Conservation (phyloP, 257 asterid genomes). For the Voacanga thouarsii region DNA sequence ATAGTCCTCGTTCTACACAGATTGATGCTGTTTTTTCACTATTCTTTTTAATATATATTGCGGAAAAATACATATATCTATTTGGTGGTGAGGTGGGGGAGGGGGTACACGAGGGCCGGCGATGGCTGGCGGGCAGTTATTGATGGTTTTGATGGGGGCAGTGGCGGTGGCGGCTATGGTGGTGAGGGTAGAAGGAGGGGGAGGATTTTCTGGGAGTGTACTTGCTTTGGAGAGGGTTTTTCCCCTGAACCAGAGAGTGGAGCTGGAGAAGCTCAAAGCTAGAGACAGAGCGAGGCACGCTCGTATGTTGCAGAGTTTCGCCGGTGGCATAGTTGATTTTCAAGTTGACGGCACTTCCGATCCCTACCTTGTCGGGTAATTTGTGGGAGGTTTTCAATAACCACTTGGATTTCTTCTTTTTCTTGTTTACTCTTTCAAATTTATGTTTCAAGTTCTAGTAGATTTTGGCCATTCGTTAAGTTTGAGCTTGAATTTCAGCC, state of each 20-base stretch:
- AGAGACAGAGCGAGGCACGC: conserved; percentile 84
- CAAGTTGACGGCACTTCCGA: conserved; percentile 67
- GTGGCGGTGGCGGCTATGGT: conserved; percentile 26
- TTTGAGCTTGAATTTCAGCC: not conserved
- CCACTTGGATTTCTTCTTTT: not conserved
- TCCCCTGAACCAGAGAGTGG: conserved; percentile 49
- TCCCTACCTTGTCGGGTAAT: conserved; percentile 79
- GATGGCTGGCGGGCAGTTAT: conserved; percentile 40
- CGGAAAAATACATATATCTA: not conserved
- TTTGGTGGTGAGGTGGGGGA: not conserved
- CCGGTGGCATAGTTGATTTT: conserved; percentile 76
- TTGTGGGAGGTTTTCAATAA: not conserved
- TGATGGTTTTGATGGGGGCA: conserved; percentile 22
- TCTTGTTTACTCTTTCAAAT: not conserved
- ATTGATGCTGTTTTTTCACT: not conserved
- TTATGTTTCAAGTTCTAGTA: too few species aligned
- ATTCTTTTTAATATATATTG: not conserved
- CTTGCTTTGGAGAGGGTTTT: conserved; percentile 63
- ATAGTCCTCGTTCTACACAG: conserved; percentile 1
- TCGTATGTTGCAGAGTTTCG: conserved; percentile 59
- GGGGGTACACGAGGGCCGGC: conserved; percentile 27
- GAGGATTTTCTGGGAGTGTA: conserved; percentile 31
- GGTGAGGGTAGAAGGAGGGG: conserved; percentile 28
- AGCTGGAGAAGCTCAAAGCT: conserved; percentile 52
- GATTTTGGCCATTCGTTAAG: not conserved